Evolutionary conservation across 2,329 filamentous ascomycete species (phyloP), one percentile per base, ranked within the genome.

Genomic region (Delphinella strobiligena): DNA sequence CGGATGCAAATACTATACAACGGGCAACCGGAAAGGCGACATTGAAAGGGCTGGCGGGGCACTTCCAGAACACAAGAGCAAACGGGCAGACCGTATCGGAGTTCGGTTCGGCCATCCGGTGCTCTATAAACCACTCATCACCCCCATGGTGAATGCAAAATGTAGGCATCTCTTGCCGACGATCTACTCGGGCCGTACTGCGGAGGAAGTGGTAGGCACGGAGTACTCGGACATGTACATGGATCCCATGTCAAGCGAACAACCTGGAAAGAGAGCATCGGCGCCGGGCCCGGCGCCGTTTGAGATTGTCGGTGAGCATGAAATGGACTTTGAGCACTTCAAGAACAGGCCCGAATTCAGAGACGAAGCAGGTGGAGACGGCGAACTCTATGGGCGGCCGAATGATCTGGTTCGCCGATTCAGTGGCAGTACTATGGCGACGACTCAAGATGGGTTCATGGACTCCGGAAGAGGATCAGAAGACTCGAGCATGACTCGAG

Each of bases 91-190:
- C 59, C 81, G 74, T 52, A 73, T 87, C 40, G 81, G 74, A 44
- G 78, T 77, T 17, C 74, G 83, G 18, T 98, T 95, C 55, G 88
- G 87, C 2, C 86, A 98, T 56, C 91, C 89, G 1, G 87, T 84
- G 4, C 70, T 96, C 12, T 94, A 91, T 66, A 83, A 82, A 59
- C 81, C 83, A 3, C 71, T 96, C 15, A 88, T 89, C 51, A 93
- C 87, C 0, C 89, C 89, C 2, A 95, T 96, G 88, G 89, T 96
- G 3, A 82, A 93, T 52, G 82, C 85, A 39, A 93, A 83, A 61
- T 85, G 86, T 2, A 84, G 91, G 52, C 87, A 91, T 43, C 72
- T 91, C 31, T 71, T 98, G 8, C 80, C 81, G n/a, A 76, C 82
- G 32, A 72, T 98, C 36, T 95, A 95, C 58, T 78, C 78, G 17